Evolutionary conservation across 768 basidiomycete genomes (phyloP).

Genomic region (Strobilomyces echinocephalus): DNA sequence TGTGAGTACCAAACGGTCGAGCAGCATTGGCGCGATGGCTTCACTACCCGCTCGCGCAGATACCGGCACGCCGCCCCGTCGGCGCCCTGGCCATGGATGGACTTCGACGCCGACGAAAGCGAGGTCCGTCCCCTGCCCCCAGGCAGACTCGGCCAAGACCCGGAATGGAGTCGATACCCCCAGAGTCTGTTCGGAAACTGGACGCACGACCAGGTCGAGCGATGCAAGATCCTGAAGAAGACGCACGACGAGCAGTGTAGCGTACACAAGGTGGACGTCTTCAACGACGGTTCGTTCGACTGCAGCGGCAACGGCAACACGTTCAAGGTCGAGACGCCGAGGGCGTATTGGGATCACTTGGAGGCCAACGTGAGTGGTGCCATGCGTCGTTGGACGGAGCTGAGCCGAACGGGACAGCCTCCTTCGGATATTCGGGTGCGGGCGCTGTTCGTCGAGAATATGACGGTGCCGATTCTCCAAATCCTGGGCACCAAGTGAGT

Average conservation of each 20-base stretch:
- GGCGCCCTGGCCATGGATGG: slow-evolving; percentile 42
- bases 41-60: slow-evolving; percentile 10
- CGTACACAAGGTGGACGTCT: slow-evolving; percentile 26
- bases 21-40: neutral
- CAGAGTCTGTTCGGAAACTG: slow-evolving; percentile 33
- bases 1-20: slow-evolving; percentile 14
- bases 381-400: neutral
- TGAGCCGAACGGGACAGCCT: slow-evolving; percentile 14
- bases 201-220: slow-evolving; percentile 30
- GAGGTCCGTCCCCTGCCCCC: slow-evolving; percentile 17
- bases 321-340: slow-evolving; percentile 11
- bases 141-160: neutral
- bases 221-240: slow-evolving; percentile 26
- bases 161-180: slow-evolving; percentile 29
- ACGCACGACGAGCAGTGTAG: slow-evolving; percentile 5
- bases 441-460: slow-evolving; percentile 48
- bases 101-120: slow-evolving; percentile 29
- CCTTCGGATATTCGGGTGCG: slow-evolving; percentile 40
- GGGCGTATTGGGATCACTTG: slow-evolving; percentile 30
- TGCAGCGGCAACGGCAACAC: neutral
- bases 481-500: slow-evolving; percentile 54
- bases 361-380: slow-evolving; percentile 30
- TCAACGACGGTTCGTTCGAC: slow-evolving; percentile 15
- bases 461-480: slow-evolving; percentile 48
- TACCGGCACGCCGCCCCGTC: slow-evolving; percentile 39